These are phyloP conservation scores for Nemania sp. DNA, from an alignment of 2,329 filamentous ascomycete genomes.

Conservation along the genomic window DNA sequence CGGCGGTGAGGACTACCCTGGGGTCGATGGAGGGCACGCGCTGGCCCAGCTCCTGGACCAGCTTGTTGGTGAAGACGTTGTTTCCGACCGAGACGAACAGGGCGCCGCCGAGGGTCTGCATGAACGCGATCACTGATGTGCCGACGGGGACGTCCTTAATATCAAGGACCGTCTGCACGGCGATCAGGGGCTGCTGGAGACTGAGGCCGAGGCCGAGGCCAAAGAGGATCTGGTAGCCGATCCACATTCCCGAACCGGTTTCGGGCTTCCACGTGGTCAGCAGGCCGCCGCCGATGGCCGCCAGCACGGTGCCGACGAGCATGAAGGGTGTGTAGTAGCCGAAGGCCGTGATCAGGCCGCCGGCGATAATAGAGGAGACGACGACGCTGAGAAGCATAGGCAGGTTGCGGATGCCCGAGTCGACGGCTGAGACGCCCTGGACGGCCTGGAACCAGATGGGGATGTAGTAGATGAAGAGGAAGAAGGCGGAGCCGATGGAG, in stretches of 20 bases:
- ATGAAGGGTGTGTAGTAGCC: constrained; percentile 54
- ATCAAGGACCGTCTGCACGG: constrained; percentile 46
- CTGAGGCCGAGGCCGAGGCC: constrained; percentile 47
- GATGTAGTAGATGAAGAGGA: constrained; percentile 43
- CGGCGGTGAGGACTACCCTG: constrained; percentile 39
- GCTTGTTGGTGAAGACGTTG: constrained; percentile 55
- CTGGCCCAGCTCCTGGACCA: constrained; percentile 46
- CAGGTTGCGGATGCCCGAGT: constrained; percentile 47
- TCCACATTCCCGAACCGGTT: constrained; percentile 44
- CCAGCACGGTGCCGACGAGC: constrained; percentile 42
- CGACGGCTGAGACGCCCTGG: constrained; percentile 45
- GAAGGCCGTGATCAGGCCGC: constrained; percentile 42
- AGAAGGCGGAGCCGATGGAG: constrained; percentile 42
- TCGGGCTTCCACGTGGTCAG: constrained; percentile 45
- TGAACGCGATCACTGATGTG: constrained; percentile 45
- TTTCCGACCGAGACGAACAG: constrained; percentile 58
- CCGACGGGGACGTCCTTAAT: constrained; percentile 38
- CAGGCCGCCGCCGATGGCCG: constrained; percentile 45
- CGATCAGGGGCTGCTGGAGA: constrained; percentile 49
- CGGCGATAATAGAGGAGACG: constrained; percentile 42
- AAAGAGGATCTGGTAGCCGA: constrained; percentile 49
- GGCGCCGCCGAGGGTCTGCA: constrained; percentile 49
- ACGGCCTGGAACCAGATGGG: constrained; percentile 54
- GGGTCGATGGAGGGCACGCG: constrained; percentile 45
- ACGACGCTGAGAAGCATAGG: constrained; percentile 47